Conservation (phyloP, 2,329 filamentous ascomycete genomes). For the Beauveria sp. region DNA sequence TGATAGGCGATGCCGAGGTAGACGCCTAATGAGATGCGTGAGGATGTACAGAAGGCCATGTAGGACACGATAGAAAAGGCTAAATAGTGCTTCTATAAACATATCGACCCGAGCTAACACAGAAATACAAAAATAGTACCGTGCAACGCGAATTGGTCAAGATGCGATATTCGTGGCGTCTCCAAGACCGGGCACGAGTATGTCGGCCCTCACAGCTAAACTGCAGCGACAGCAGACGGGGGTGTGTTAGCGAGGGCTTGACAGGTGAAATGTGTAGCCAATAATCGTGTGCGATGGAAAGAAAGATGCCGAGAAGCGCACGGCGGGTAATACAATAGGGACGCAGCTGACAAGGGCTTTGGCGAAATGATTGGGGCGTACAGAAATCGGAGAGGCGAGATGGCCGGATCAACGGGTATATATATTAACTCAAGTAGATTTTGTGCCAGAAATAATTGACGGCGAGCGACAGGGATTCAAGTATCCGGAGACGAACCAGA, state of each 20-base stretch:
- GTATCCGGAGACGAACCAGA: background rate
- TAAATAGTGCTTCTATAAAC: background rate
- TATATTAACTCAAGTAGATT: background rate
- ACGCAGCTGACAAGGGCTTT: slow-evolving; percentile 7
- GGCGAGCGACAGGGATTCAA: background rate
- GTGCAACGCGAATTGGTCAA: background rate
- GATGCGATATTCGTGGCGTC: background rate
- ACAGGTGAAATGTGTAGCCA: background rate
- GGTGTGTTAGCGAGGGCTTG: background rate
- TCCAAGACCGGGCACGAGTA: background rate
- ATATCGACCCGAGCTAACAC: background rate
- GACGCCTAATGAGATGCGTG: background rate
- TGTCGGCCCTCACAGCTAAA: background rate
- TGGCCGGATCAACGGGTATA: background rate
- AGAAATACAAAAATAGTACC: background rate
- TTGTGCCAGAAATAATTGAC: background rate
- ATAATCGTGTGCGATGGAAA: slow-evolving; percentile 3
- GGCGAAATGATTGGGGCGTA: slow-evolving; percentile 9
- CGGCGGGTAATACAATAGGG: slow-evolving; percentile 1
- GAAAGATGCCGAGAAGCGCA: background rate
- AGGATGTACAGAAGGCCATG: background rate
- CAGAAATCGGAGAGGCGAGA: slow-evolving; percentile 4
- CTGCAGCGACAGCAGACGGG: background rate
- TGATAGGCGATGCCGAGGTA: background rate
- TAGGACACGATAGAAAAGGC: background rate